Evolutionary conservation across 441 rosid genomes (phyloP).

Genomic region (Mallotus japonicus): DNA sequence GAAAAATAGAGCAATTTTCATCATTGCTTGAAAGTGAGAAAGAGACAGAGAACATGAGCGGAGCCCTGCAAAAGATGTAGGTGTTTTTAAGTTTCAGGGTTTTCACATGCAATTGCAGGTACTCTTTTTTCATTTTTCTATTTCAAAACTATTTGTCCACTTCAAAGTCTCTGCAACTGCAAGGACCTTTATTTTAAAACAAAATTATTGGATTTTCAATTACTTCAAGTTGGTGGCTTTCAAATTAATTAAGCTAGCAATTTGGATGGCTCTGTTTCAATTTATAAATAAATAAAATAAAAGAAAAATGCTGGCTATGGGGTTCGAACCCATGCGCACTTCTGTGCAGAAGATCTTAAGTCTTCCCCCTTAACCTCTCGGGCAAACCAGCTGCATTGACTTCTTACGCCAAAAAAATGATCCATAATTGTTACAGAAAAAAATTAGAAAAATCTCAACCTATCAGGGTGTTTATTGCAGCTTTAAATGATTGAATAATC

Average conservation of each 20-base stretch:
- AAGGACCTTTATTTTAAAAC: too few relatives aligned
- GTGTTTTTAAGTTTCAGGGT: background rate
- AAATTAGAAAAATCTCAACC: too few relatives aligned
- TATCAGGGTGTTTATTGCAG: too few relatives aligned
- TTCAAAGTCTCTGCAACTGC: background rate
- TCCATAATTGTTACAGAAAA: too few relatives aligned
- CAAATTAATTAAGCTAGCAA: too few relatives aligned
- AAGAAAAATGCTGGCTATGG: slow-evolving; percentile 66
- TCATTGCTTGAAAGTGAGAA: background rate
- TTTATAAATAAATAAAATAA: too few relatives aligned
- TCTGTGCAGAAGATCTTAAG: slow-evolving; percentile 94
- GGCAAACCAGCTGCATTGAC: slow-evolving; percentile 60
- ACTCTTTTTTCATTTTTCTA: background rate
- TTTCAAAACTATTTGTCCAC: background rate
- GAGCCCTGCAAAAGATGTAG: background rate
- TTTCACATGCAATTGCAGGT: slow-evolving; percentile 12
- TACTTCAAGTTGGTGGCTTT: too few relatives aligned
- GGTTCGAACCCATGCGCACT: slow-evolving; percentile 99
- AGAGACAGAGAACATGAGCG: background rate
- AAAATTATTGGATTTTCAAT: background rate
- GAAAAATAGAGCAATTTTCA: background rate
- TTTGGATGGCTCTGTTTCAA: too few relatives aligned
- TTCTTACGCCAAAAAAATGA: too few relatives aligned
- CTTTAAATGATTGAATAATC: too few relatives aligned
- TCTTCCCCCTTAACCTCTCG: slow-evolving; percentile 98